Percentiles rank a stretch among this genome's conserved stretches.
Evolutionary conservation across 2,329 filamentous ascomycete species (phyloP).

Genomic region (Aspergillus jensenii): DNA sequence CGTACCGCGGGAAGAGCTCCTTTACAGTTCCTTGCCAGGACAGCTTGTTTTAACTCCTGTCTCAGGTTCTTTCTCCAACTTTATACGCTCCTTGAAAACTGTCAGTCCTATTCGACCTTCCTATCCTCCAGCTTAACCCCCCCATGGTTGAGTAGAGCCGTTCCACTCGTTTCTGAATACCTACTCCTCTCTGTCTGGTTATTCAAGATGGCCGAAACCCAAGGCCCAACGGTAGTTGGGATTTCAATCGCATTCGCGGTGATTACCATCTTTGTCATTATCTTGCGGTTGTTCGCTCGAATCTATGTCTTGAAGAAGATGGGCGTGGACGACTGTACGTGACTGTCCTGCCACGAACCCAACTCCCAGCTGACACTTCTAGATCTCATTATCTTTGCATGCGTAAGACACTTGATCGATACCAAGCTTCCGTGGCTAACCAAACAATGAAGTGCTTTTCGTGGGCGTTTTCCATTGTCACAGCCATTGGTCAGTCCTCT

Average conservation of each 20-base stretch:
- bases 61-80: too few relatives aligned
- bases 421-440: neutral
- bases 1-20: neutral
- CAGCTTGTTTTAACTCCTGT: neutral
- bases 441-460: constrained; percentile 26
- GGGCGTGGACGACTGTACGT: constrained; percentile 33
- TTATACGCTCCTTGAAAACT: too few relatives aligned
- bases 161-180: neutral
- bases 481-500: constrained; percentile 29
- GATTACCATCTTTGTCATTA: constrained; percentile 39
- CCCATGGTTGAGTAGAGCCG: neutral
- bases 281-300: constrained; percentile 41
- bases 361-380: constrained; percentile 13
- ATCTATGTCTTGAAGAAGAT: constrained; percentile 36
- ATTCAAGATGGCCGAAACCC: constrained; percentile 26
- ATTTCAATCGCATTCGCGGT: constrained; percentile 40
- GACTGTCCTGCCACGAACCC: neutral
- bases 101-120: too few relatives aligned
- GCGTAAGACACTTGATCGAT: constrained; percentile 21
- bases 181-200: neutral
- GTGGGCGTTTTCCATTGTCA: constrained; percentile 38
- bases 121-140: neutral
- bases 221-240: constrained; percentile 34
- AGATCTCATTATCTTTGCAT: constrained; percentile 33
- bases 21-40: neutral